These are phyloP conservation scores for Proteromonas lacertae DNA, from an alignment of 352 stramenopile genomes.

Conservation along the genomic window DNA sequence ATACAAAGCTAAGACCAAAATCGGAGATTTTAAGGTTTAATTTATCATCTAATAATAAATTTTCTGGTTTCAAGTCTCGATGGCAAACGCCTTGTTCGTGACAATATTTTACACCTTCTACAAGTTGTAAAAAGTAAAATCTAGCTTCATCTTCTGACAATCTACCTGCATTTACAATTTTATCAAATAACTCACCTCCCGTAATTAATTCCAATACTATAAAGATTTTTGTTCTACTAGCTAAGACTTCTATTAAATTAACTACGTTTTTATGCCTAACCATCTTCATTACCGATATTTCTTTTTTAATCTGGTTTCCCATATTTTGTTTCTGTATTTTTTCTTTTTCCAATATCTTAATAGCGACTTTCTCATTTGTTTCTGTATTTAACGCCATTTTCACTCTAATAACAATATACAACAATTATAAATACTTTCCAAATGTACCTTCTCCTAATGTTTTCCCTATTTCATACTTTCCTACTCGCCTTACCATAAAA, in stretches of 20 bases:
- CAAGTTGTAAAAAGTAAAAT: slow-evolving; percentile 91
- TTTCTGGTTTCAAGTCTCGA: too few relatives aligned
- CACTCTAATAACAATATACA: too few relatives aligned
- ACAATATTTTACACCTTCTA: slow-evolving; percentile 78
- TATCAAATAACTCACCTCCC: too few relatives aligned
- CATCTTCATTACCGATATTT: slow-evolving; percentile 96
- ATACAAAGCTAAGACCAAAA: slow-evolving; percentile 78
- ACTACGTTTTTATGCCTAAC: slow-evolving; percentile 27
- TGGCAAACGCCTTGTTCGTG: slow-evolving; percentile 73
- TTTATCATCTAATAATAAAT: slow-evolving; percentile 74
- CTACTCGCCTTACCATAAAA: too few relatives aligned
- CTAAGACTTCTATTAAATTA: too few relatives aligned
- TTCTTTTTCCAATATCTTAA: slow-evolving; percentile 74
- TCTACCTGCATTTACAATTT: slow-evolving; percentile 65
- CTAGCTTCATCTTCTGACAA: slow-evolving; percentile 75
- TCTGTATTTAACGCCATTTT: slow-evolving; percentile 65
- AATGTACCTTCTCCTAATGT: too few relatives aligned
- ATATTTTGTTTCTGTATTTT: slow-evolving; percentile 95
- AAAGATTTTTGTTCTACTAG: slow-evolving; percentile 70
- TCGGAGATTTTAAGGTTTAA: slow-evolving; percentile 93
- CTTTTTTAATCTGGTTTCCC: slow-evolving; percentile 82
- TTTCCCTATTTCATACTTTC: too few relatives aligned
- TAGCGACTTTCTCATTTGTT: too few relatives aligned
- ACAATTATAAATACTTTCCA: too few relatives aligned
- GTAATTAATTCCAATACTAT: slow-evolving; percentile 37